Evolutionary conservation across 176 grass and related monocot species (phyloP).

Genomic region (Ensete glaucum): DNA sequence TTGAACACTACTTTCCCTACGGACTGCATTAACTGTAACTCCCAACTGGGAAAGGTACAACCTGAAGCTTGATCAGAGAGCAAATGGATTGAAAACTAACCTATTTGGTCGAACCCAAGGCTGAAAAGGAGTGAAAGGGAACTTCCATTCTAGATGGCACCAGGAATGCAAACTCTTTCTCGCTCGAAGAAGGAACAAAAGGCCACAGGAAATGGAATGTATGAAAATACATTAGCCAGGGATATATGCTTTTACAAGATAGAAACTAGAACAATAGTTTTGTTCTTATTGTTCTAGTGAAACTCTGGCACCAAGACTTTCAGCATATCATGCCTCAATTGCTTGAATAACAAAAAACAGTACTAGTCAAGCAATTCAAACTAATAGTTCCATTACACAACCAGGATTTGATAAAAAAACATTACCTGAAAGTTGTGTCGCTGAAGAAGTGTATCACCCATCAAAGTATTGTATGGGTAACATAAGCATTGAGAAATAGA

Average conservation of each 20-base stretch:
- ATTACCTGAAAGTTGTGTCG: too few relatives aligned
- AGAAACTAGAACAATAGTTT: background rate
- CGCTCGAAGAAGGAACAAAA: background rate
- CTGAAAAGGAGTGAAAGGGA: conserved; percentile 2
- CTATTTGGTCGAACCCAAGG: conserved; percentile 3
- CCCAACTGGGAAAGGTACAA: conserved; percentile 1
- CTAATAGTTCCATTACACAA: too few relatives aligned
- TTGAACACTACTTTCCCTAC: background rate
- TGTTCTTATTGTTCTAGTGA: too few relatives aligned
- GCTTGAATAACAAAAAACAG: too few relatives aligned
- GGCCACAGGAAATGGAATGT: background rate
- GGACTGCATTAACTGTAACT: background rate
- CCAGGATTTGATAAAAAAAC: too few relatives aligned
- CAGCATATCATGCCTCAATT: too few relatives aligned
- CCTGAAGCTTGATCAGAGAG: background rate
- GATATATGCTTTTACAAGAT: conserved; percentile 4
- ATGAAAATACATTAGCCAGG: background rate
- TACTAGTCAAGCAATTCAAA: too few relatives aligned
- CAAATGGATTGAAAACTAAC: background rate
- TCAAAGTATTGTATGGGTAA: too few relatives aligned
- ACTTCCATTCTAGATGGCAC: conserved; percentile 4
- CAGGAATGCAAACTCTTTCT: background rate
- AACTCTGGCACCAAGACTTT: too few relatives aligned
- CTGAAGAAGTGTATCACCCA: too few relatives aligned
- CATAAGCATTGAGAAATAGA: too few relatives aligned